Percentiles rank a stretch among this genome's conserved stretches.
These are phyloP conservation scores for Achlya hypogyna DNA, from an alignment of 352 stramenopile genomes.

Conservation along the genomic window DNA sequence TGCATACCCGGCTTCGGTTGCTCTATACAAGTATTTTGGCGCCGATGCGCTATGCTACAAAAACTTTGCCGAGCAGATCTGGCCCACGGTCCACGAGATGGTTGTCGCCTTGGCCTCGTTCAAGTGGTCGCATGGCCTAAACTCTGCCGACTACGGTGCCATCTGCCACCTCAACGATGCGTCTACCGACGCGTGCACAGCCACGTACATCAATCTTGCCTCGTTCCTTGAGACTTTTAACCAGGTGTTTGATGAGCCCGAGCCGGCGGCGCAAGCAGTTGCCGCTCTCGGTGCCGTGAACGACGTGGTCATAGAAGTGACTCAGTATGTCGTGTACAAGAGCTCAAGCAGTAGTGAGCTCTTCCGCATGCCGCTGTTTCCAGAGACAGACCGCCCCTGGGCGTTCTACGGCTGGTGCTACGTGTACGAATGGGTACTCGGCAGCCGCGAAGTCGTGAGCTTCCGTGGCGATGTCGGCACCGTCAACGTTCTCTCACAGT, in stretches of 20 bases:
- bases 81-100: background rate
- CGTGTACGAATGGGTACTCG: slow-evolving; percentile 1
- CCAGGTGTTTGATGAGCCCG: background rate
- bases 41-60: background rate
- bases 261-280: no score
- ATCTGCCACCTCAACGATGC: background rate
- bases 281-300: background rate
- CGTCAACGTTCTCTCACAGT: background rate
- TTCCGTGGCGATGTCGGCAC: background rate
- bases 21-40: background rate
- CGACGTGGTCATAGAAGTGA: background rate
- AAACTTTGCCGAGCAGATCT: background rate
- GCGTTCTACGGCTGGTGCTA: background rate
- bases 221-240: background rate
- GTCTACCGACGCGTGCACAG: background rate
- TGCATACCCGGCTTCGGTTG: background rate
- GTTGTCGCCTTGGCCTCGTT: background rate
- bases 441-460: background rate
- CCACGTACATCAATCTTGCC: background rate
- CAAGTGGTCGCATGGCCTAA: background rate
- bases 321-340: slow-evolving; percentile 6
- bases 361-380: background rate
- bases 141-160: background rate
- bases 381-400: background rate
- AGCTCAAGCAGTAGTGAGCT: background rate